A percentile compares a stretch with the other conserved stretches of the same genome.
Conservation (phyloP, 176 grass and related monocot species). For the Oryza meridionalis region DNA sequence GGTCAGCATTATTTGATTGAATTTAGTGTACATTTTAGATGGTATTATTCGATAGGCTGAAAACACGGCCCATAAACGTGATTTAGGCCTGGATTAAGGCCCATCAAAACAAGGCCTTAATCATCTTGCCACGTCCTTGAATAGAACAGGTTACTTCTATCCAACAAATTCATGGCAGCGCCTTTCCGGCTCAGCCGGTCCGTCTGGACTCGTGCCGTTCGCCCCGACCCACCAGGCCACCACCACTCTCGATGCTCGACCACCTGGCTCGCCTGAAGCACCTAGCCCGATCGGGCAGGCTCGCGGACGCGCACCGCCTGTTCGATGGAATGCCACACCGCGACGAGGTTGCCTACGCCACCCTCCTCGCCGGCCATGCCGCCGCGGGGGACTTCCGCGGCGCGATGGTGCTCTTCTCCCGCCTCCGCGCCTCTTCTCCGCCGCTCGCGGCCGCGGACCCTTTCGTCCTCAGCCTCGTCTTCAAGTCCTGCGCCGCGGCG, state of each 20-base stretch:
- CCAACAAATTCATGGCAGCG: conserved; percentile 13
- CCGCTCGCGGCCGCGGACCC: conserved; percentile 39
- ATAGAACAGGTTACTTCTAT: not conserved
- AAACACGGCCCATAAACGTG: not conserved
- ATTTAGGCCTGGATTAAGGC: not conserved
- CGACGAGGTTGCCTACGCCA: conserved; percentile 60
- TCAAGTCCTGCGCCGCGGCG: conserved; percentile 60
- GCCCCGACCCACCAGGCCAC: not conserved
- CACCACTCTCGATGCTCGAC: not conserved
- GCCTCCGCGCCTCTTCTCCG: conserved; percentile 34
- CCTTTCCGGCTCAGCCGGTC: not conserved
- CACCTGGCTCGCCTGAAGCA: conserved; percentile 37
- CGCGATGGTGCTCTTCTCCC: conserved; percentile 58
- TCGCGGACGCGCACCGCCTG: conserved; percentile 47
- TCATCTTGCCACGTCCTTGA: not conserved
- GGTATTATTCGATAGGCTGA: too few species aligned
- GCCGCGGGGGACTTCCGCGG: conserved; percentile 30
- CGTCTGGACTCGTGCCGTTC: conserved; percentile 8
- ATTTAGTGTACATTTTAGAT: too few species aligned
- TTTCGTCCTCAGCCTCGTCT: conserved; percentile 57
- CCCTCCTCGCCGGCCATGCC: conserved; percentile 52
- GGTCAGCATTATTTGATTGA: too few species aligned
- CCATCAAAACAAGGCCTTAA: not conserved
- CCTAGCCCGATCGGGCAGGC: conserved; percentile 38
- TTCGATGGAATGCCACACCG: conserved; percentile 56